Conservation (phyloP, 2,329 filamentous ascomycete species). For the Aspergillus transmontanensis region DNA sequence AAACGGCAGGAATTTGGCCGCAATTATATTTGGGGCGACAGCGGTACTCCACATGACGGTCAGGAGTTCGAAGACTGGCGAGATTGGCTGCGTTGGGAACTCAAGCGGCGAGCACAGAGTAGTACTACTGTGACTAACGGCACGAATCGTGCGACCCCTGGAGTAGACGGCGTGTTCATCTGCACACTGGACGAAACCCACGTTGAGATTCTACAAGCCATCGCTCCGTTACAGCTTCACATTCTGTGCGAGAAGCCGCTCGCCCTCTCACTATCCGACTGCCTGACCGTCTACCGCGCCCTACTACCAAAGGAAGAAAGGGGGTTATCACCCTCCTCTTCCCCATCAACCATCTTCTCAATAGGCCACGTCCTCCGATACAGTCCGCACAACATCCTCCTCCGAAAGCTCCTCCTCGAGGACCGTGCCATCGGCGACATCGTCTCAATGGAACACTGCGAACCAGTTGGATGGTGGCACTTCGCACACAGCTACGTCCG, state of each 20-base stretch:
- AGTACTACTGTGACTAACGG: too few relatives aligned
- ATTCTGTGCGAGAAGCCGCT: constrained; percentile 96
- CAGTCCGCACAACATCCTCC: constrained; percentile 84
- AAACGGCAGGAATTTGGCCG: constrained; percentile 73
- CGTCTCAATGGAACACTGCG: constrained; percentile 84
- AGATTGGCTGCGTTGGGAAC: constrained; percentile 75
- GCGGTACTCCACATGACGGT: constrained; percentile 53
- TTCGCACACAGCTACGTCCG: constrained; percentile 87
- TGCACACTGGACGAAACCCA: constrained; percentile 89
- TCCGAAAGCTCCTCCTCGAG: constrained; percentile 75
- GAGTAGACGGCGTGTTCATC: constrained; percentile 68
- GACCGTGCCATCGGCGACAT: constrained; percentile 80
- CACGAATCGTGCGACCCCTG: constrained; percentile 27
- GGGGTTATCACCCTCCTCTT: neutral
- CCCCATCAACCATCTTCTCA: constrained; percentile 64
- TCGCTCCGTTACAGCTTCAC: constrained; percentile 71
- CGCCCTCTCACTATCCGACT: constrained; percentile 76
- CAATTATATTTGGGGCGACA: constrained; percentile 70
- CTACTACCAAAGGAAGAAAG: constrained; percentile 17
- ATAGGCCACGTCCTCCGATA: constrained; percentile 94
- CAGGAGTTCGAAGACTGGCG: constrained; percentile 75
- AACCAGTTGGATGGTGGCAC: constrained; percentile 96
- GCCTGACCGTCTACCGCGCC: constrained; percentile 66
- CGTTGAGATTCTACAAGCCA: constrained; percentile 73
- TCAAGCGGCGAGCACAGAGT: constrained; percentile 55